Evolutionary conservation across 164 flowering plant genomes (phyloP), one percentile per base, ranked within the genome.

Genomic region (Chimonanthus salicifolius): DNA sequence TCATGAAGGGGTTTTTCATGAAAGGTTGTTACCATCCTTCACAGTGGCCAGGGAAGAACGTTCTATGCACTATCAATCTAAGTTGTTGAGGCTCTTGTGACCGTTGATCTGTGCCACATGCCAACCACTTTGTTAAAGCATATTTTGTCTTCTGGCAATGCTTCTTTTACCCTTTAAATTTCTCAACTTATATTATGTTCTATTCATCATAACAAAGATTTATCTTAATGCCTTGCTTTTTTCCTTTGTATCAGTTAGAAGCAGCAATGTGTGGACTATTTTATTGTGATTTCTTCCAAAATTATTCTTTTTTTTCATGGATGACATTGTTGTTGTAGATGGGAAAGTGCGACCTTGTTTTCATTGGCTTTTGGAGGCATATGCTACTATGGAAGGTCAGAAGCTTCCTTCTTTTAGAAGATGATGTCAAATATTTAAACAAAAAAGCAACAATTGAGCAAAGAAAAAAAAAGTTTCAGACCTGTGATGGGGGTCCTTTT

Each of bases 351-450:
- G 70, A 73, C 92, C 47, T 74, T 90, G 77, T 92, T 89, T 80
- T 86, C 97, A 51, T 72, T 88, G 83, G 79, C 84, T 71, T 81
- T 94, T 48, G 97, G 98, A 80, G 85, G 97, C 71, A 72, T 92
- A 71, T 92, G 98, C 84, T 92, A 85, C 86, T 87, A 83, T 77
- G 97, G 98, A 84, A 94, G 97, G 97, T 92, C 50, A 11, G 51
- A 47, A 62, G 49, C 46, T 47, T 15, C 21, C 15, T 20, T 73
- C 10, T 69, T 70, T 47, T n/a, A 45, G 47, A n/a, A 54, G 60
- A 54, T 13, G 16, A 54, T 8, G 16, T 54, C 60, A 15, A n/a
- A 11, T 54, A 13, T 33, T 33, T 33, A 33, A 33, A 33, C 33
- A 33, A 33, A 33, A 33, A 33, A 33, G 33, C 33, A 33, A 33